Evolutionary conservation across 2,329 filamentous ascomycete species (phyloP).

Genomic region (Arthroderma sp.): DNA sequence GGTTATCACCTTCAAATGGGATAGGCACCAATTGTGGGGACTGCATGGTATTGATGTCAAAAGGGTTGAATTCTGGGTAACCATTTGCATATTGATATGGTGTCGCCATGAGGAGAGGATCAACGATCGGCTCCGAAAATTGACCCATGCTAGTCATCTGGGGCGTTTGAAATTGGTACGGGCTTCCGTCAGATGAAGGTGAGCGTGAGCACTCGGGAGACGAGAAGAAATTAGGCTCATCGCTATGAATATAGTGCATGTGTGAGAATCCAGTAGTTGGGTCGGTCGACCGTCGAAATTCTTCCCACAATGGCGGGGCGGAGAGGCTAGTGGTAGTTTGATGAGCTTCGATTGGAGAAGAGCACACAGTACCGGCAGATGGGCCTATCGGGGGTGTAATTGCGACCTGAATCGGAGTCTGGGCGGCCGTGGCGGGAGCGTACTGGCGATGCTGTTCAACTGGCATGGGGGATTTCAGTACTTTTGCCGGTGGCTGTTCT

Average conservation of each 20-base stretch:
- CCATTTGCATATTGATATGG: neutral
- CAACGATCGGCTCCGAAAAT: conserved; percentile 22
- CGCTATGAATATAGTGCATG: conserved; percentile 24
- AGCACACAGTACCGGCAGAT: neutral
- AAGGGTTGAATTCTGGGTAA: conserved; percentile 22
- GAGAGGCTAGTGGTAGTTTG: conserved; percentile 4
- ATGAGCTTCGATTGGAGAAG: too few species aligned
- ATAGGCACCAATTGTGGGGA: conserved; percentile 23
- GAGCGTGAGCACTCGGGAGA: conserved; percentile 33
- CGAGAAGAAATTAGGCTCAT: conserved; percentile 31
- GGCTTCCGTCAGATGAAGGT: conserved; percentile 25
- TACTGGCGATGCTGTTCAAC: neutral
- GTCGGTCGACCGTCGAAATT: conserved; percentile 23
- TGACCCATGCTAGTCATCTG: conserved; percentile 21
- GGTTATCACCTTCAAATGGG: conserved; percentile 22
- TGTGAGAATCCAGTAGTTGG: conserved; percentile 18
- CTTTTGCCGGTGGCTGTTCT: neutral
- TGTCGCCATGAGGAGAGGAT: conserved; percentile 3
- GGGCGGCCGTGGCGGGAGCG: neutral
- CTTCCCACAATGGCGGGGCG: conserved; percentile 22
- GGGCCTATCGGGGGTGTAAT: neutral
- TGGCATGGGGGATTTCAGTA: too few species aligned
- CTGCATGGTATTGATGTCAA: conserved; percentile 16
- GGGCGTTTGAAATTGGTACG: conserved; percentile 19
- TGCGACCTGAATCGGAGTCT: neutral